Evolutionary conservation across 169 alveolate genomes (phyloP).

Genomic region (Cryptosporidium viatorum): DNA sequence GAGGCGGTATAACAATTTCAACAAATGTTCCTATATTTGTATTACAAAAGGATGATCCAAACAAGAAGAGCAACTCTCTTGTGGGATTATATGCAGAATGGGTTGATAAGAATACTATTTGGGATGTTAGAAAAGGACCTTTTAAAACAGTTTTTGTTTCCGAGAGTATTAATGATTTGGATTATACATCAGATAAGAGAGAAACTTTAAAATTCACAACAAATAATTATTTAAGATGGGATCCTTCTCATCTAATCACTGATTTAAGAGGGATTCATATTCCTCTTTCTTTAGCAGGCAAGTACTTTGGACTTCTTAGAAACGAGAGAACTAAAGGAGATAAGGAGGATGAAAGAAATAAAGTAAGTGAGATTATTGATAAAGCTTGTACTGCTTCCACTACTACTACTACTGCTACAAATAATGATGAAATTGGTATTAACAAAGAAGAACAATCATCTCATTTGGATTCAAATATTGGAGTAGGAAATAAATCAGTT

Average conservation of each 20-base stretch:
- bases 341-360: neutral
- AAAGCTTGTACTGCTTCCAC: neutral
- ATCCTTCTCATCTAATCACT: slow-evolving; percentile 51
- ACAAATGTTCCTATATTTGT: slow-evolving; percentile 71
- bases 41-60: slow-evolving; percentile 62
- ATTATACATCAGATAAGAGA: slow-evolving; percentile 10
- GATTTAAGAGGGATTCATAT: slow-evolving; percentile 74
- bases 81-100: slow-evolving; percentile 74
- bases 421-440: neutral
- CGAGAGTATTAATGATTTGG: neutral
- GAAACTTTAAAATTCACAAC: slow-evolving; percentile 52
- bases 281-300: slow-evolving; percentile 69
- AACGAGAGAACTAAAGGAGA: slow-evolving; percentile 27
- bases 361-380: neutral
- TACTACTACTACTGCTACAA: neutral
- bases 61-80: slow-evolving; percentile 25
- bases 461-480: neutral
- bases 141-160: slow-evolving; percentile 67
- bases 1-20: neutral
- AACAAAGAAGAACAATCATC: slow-evolving; percentile 2
- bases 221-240: slow-evolving; percentile 64
- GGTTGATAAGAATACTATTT: slow-evolving; percentile 58
- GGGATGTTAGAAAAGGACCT: slow-evolving; percentile 74
- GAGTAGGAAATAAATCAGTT: neutral
- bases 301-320: slow-evolving; percentile 62